Base-by-base conservation (phyloP, 106 monocot species). In the Vanilla planifolia region DNA sequence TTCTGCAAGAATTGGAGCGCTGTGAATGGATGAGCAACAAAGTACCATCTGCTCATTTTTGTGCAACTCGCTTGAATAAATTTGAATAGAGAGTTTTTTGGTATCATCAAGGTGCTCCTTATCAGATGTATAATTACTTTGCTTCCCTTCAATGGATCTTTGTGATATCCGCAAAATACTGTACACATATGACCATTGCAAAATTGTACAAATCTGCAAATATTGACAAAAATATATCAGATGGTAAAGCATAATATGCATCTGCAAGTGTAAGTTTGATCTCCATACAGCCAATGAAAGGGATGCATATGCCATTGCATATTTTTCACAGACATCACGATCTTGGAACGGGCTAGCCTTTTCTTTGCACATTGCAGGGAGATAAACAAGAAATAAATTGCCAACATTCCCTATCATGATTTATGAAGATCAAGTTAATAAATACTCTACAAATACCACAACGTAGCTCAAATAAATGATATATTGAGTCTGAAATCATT, bases 231-330 rank as follows among this genome's bases (percentile, higher is more conserved):
- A 57, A 56, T 17, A 34, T 33, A 57, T 20, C 21, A 35, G 19
- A 21, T 34, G 57, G 20, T 34, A 19, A 28, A 35, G 35, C 20
- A 8, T 17, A 36, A 28, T 9, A 57, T 57, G 35, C 19, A 36
- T 57, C 19, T 35, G 20, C 35, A 34, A 29, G 0, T 34, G 35
- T 57, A 57, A 55, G 19, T 19, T 57, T 11, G 42, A 27, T 43
- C 41, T n/a, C 63, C 80, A 75, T 75, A 89, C 89, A 35, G 85
- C 89, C 85, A 89, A 71, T 15, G 89, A 89, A 40, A 89, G 85
- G 61, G 89, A 89, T 39, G 70, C 71, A 71, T 89, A 89, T 40
- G 71, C 73, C 58, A 85, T 35, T 32, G 74, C 89, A 73, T 78
- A 78, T 16, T 73, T 76, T 37, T 47, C 56, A 59, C 89, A 89